Conservation (phyloP, 371 early-diverging fungal species). For the Syncephalastrum racemosum region DNA sequence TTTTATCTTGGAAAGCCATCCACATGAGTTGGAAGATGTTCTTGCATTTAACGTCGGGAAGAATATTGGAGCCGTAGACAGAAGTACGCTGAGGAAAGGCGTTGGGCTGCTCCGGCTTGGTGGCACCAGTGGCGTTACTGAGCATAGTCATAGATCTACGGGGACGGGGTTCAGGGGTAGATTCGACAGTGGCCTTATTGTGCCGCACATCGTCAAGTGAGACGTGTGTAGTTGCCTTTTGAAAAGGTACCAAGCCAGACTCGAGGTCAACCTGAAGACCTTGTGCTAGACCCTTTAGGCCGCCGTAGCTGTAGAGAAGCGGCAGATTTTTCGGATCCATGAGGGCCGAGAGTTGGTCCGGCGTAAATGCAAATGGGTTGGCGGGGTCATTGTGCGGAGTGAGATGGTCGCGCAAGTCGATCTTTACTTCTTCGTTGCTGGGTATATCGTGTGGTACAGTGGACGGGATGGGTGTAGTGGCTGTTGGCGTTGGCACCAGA, state of each 20-base stretch:
- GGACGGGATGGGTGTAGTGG: slow-evolving; percentile 12
- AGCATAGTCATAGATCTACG: slow-evolving; percentile 18
- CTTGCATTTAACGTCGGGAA: slow-evolving; percentile 69
- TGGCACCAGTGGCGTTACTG: slow-evolving; percentile 10
- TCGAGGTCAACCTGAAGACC: slow-evolving; percentile 55
- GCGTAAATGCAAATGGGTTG: slow-evolving; percentile 57
- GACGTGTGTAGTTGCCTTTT: slow-evolving; percentile 20
- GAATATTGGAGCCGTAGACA: slow-evolving; percentile 64
- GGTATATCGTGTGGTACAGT: slow-evolving; percentile 5
- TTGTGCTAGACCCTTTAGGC: slow-evolving; percentile 50
- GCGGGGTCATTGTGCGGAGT: slow-evolving; percentile 42
- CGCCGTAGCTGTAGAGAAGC: slow-evolving; percentile 45
- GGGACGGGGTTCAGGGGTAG: slow-evolving; percentile 3
- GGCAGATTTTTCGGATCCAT: slow-evolving; percentile 62
- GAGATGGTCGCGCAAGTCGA: slow-evolving; percentile 22
- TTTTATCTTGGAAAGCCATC: slow-evolving; percentile 85
- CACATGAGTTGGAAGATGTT: slow-evolving; percentile 73
- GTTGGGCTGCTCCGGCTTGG: slow-evolving; percentile 9
- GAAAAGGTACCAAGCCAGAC: slow-evolving; percentile 45
- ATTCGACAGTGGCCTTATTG: not conserved
- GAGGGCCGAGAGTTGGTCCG: slow-evolving; percentile 47
- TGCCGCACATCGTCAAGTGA: slow-evolving; percentile 24
- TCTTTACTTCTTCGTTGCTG: slow-evolving; percentile 11
- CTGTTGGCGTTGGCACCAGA: slow-evolving; percentile 12
- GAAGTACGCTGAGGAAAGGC: slow-evolving; percentile 36